phyloP scores from a whole-genome alignment of 2,329 filamentous ascomycete species.

The Pseudogymnoascus sp. region DNA sequence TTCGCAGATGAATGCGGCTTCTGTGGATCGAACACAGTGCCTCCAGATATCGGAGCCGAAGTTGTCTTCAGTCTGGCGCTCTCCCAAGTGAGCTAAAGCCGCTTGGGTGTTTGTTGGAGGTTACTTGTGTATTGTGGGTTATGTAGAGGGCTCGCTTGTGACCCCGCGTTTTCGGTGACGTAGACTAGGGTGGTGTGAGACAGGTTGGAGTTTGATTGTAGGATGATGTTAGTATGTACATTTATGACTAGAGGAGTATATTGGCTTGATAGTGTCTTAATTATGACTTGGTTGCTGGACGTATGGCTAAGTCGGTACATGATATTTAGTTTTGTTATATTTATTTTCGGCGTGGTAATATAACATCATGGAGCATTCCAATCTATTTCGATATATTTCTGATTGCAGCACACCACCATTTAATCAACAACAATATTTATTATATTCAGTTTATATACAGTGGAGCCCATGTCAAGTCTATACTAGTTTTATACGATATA shows the following conservation, averaged over 20 bases:
- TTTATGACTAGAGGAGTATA: too few species aligned
- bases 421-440: neutral
- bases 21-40: slow-evolving; percentile 17
- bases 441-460: neutral
- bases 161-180: neutral
- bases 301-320: neutral
- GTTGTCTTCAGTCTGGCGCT: slow-evolving; percentile 15
- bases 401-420: neutral
- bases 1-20: slow-evolving; percentile 14
- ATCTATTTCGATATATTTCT: neutral
- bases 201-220: neutral
- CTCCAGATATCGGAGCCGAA: slow-evolving; percentile 13
- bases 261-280: neutral
- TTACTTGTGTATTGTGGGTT: neutral
- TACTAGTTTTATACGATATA: neutral
- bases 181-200: neutral
- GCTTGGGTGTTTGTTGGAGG: slow-evolving; percentile 7
- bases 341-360: neutral
- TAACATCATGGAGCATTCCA: neutral
- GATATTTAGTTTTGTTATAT: neutral
- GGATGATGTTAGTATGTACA: too few species aligned
- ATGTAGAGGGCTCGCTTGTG: neutral
- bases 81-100: slow-evolving; percentile 17
- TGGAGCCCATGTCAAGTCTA: neutral
- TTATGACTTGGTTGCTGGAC: neutral